These are phyloP conservation scores for Populus deltoides DNA, from an alignment of 345 rosid genomes.

Conservation along the genomic window DNA sequence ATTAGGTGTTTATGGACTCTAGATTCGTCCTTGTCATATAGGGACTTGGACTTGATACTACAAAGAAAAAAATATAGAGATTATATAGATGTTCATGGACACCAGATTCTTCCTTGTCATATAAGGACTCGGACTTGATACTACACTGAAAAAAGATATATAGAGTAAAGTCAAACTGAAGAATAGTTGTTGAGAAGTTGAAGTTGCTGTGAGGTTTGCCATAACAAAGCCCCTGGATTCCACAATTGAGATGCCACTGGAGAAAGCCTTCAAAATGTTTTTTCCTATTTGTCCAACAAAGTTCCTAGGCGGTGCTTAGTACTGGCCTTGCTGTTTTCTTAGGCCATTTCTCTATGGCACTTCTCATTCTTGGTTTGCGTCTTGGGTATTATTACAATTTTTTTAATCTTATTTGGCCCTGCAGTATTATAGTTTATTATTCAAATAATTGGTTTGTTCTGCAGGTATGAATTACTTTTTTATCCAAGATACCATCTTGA, in stretches of 20 bases:
- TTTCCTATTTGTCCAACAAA: background rate
- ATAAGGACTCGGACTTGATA: background rate
- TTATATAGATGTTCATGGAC: background rate
- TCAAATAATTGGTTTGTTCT: conserved; percentile 11
- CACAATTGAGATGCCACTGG: background rate
- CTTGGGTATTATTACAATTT: conserved; percentile 4
- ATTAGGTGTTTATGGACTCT: background rate
- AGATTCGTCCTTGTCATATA: background rate
- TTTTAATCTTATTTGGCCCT: conserved; percentile 1
- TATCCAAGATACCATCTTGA: conserved; percentile 98
- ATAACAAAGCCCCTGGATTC: background rate
- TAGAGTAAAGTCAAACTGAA: background rate
- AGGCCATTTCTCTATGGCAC: conserved; percentile 1
- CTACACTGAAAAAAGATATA: background rate
- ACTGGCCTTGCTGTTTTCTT: background rate
- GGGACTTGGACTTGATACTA: background rate
- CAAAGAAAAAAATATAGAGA: background rate
- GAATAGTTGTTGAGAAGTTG: background rate
- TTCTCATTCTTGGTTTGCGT: background rate
- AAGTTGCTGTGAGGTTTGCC: background rate
- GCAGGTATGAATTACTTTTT: conserved; percentile 89
- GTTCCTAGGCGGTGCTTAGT: background rate
- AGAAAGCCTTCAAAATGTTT: background rate
- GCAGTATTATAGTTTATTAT: conserved; percentile 3
- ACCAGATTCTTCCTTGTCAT: background rate